Percentiles rank a stretch among this genome's conserved stretches.
phyloP scores from a whole-genome alignment of 2,329 filamentous ascomycete genomes.

The Venturia oleaginea region DNA sequence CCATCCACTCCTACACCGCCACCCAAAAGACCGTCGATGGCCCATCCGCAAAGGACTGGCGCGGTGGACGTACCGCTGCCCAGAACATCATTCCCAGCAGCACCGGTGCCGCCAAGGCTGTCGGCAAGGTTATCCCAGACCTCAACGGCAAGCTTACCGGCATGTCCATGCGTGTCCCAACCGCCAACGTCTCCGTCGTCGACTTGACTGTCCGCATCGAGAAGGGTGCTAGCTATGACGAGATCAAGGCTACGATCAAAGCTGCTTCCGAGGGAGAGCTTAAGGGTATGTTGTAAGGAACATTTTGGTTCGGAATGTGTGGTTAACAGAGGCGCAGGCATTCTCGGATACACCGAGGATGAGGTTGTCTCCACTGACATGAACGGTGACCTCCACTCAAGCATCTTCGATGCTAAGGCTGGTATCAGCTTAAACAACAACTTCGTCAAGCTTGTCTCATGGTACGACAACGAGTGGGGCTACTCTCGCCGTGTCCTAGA shows the following conservation, averaged over 20 bases:
- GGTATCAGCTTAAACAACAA: conserved; percentile 97
- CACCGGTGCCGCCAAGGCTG: conserved; percentile 99
- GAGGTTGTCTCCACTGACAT: conserved; percentile 90
- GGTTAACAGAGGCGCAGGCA: conserved; percentile 43
- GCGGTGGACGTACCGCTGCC: conserved; percentile 95
- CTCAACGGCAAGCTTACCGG: conserved; percentile 99
- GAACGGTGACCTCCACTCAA: conserved; percentile 86
- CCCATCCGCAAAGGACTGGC: conserved; percentile 97
- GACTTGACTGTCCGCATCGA: conserved; percentile 91
- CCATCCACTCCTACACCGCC: conserved; percentile 98
- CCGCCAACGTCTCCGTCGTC: conserved; percentile 97
- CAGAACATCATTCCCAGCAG: conserved; percentile 99
- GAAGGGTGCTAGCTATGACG: conserved; percentile 78
- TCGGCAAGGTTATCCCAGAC: conserved; percentile 97
- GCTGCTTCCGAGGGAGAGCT: conserved; percentile 71
- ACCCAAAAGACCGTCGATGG: conserved; percentile 99
- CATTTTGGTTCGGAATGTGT: not conserved
- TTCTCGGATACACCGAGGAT: conserved; percentile 94
- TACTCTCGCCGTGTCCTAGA: conserved; percentile 75
- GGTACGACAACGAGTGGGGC: conserved; percentile 99
- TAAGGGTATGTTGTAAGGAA: conserved; percentile 56
- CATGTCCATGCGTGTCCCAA: conserved; percentile 99
- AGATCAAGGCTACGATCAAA: conserved; percentile 89
- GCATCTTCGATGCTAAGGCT: conserved; percentile 98
- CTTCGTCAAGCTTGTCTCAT: conserved; percentile 97